phyloP scores from a whole-genome alignment of 352 stramenopile genomes.

The Pythium phragmitis region DNA sequence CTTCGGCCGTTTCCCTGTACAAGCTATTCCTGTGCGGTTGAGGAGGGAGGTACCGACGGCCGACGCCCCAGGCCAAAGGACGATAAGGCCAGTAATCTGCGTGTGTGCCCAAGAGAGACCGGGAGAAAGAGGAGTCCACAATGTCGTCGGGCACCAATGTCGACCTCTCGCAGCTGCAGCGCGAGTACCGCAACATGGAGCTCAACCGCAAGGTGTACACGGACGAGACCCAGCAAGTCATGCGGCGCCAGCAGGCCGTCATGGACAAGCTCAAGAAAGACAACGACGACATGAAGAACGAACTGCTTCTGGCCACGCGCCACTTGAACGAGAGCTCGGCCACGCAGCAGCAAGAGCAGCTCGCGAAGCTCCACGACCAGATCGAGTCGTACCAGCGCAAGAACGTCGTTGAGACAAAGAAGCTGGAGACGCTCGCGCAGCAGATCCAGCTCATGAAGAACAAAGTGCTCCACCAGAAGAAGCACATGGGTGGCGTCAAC shows the following conservation, averaged over 20 bases:
- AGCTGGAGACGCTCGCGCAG: conserved; percentile 85
- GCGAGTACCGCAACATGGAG: conserved; percentile 97
- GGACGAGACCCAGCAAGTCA: conserved; percentile 92
- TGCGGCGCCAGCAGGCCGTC: conserved; percentile 93
- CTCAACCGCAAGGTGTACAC: conserved; percentile 94
- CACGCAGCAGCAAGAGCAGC: conserved; percentile 82
- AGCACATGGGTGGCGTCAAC: conserved; percentile 96
- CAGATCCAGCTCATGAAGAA: conserved; percentile 85
- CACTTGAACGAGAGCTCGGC: conserved; percentile 83
- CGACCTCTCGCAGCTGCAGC: conserved; percentile 92
- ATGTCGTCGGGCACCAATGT: conserved; percentile 36
- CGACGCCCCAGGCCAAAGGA: not conserved
- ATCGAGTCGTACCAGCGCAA: conserved; percentile 87
- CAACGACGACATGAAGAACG: conserved; percentile 84
- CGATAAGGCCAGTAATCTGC: not conserved
- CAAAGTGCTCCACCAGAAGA: conserved; percentile 89
- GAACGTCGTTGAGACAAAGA: conserved; percentile 83
- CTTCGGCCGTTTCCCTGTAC: no score
- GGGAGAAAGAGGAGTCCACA: not conserved
- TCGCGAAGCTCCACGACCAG: conserved; percentile 82
- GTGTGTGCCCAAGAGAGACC: not conserved
- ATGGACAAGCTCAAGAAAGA: conserved; percentile 89
- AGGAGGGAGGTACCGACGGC: not conserved
- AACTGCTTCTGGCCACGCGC: conserved; percentile 90
- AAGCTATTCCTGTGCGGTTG: not conserved